Evolutionary conservation across 768 basidiomycete genomes (phyloP).

Genomic region (Pisolithus marmoratus): DNA sequence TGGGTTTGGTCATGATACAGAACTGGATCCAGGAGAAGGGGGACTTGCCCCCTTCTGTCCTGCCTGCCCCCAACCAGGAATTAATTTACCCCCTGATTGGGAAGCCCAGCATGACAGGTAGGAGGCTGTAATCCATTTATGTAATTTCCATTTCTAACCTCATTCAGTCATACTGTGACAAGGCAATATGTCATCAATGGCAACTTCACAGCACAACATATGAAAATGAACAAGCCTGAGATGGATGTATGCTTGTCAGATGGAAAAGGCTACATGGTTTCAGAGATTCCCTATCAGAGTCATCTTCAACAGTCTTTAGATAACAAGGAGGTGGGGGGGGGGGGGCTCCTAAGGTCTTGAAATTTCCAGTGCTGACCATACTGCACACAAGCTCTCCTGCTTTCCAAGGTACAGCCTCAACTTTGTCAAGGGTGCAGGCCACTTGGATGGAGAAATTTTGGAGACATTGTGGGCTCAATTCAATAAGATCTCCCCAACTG

Average conservation of each 20-base stretch:
- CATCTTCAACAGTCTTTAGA: slow-evolving; percentile 12
- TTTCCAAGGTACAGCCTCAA: too few relatives aligned
- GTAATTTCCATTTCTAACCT: not conserved
- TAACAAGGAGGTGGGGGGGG: slow-evolving; percentile 5
- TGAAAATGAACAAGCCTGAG: slow-evolving; percentile 17
- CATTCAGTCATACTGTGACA: slow-evolving; percentile 1
- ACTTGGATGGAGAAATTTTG: too few relatives aligned
- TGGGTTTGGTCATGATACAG: slow-evolving; percentile 9
- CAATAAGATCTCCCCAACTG: too few relatives aligned
- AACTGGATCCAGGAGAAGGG: not conserved
- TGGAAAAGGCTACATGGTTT: slow-evolving; percentile 24
- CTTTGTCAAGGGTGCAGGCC: too few relatives aligned
- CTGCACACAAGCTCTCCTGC: too few relatives aligned
- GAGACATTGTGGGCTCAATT: too few relatives aligned
- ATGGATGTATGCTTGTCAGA: slow-evolving; percentile 22
- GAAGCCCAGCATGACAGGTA: slow-evolving; percentile 3
- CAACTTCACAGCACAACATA: slow-evolving; percentile 9
- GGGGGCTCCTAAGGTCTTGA: not conserved
- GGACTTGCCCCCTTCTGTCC: slow-evolving; percentile 19
- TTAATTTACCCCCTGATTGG: slow-evolving; percentile 23
- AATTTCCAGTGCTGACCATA: not conserved
- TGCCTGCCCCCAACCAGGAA: slow-evolving; percentile 21
- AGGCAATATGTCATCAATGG: slow-evolving; percentile 6
- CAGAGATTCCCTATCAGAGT: slow-evolving; percentile 8
- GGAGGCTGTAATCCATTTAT: not conserved